Evolutionary conservation across 176 grass and related monocot species (phyloP).

Genomic region (Ensete glaucum): DNA sequence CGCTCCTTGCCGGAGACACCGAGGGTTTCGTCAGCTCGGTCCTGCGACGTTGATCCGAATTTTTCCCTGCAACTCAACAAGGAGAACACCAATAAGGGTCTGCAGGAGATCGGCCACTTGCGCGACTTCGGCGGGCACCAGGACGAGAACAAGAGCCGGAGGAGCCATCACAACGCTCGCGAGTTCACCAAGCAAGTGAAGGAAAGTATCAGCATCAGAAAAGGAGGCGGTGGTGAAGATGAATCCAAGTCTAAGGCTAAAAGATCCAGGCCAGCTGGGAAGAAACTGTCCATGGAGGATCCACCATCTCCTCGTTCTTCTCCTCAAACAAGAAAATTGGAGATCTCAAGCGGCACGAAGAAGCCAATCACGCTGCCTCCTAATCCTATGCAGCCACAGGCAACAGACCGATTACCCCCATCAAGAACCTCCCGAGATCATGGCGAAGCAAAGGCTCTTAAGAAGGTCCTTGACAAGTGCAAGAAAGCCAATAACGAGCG

Average conservation of each 20-base stretch:
- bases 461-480: constrained; percentile 15
- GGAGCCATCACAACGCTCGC: constrained; percentile 31
- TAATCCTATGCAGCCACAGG: neutral
- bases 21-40: constrained; percentile 36
- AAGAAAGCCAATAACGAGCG: neutral
- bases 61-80: constrained; percentile 53
- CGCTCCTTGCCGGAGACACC: constrained; percentile 9
- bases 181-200: constrained; percentile 68
- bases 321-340: neutral
- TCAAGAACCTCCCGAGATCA: neutral
- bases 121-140: constrained; percentile 21
- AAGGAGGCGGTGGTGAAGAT: constrained; percentile 14
- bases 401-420: no score
- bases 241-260: constrained; percentile 5
- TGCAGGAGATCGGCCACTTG: constrained; percentile 11
- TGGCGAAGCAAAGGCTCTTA: constrained; percentile 17
- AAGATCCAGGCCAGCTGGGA: constrained; percentile 16
- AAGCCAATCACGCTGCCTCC: neutral
- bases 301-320: neutral
- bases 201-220: constrained; percentile 46
- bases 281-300: neutral
- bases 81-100: constrained; percentile 12
- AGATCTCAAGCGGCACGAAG: neutral
- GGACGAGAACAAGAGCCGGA: constrained; percentile 39
- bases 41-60: constrained; percentile 33